Conservation (phyloP, 2,329 filamentous ascomycete genomes). For the Cytospora paraplurivora region DNA sequence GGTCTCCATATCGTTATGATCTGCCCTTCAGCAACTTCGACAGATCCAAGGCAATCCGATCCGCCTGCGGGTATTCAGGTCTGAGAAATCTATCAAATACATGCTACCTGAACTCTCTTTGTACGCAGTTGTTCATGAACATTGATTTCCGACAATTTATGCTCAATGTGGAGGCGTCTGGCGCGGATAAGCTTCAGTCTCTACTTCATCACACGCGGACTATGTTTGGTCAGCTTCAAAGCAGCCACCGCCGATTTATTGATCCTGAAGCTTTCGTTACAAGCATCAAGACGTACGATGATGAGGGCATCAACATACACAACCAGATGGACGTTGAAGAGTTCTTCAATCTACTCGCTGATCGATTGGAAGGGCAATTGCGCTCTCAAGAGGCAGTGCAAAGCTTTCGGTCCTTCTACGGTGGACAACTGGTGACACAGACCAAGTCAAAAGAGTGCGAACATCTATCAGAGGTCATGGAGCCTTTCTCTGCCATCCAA, state of each 20-base stretch:
- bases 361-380: slow-evolving; percentile 86
- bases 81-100: slow-evolving; percentile 93
- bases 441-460: slow-evolving; percentile 93
- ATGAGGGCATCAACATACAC: slow-evolving; percentile 78
- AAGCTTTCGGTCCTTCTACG: slow-evolving; percentile 80
- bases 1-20: slow-evolving; percentile 62
- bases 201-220: slow-evolving; percentile 77
- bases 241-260: slow-evolving; percentile 71
- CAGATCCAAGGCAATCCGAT: slow-evolving; percentile 67
- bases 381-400: slow-evolving; percentile 67
- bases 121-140: slow-evolving; percentile 98
- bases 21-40: slow-evolving; percentile 63
- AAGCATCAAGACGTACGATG: slow-evolving; percentile 81
- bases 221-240: slow-evolving; percentile 84
- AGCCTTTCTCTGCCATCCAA: slow-evolving; percentile 92
- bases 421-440: slow-evolving; percentile 89
- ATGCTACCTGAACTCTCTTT: slow-evolving; percentile 93
- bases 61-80: slow-evolving; percentile 81
- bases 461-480: slow-evolving; percentile 87
- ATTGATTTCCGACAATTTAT: slow-evolving; percentile 84
- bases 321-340: slow-evolving; percentile 98
- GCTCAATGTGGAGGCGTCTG: slow-evolving; percentile 61
- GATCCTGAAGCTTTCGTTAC: slow-evolving; percentile 73
- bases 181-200: slow-evolving; percentile 59
- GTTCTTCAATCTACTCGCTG: slow-evolving; percentile 93